These are phyloP conservation scores for Scedosporium boydii DNA, from an alignment of 2,329 filamentous ascomycete genomes.

Conservation along the genomic window DNA sequence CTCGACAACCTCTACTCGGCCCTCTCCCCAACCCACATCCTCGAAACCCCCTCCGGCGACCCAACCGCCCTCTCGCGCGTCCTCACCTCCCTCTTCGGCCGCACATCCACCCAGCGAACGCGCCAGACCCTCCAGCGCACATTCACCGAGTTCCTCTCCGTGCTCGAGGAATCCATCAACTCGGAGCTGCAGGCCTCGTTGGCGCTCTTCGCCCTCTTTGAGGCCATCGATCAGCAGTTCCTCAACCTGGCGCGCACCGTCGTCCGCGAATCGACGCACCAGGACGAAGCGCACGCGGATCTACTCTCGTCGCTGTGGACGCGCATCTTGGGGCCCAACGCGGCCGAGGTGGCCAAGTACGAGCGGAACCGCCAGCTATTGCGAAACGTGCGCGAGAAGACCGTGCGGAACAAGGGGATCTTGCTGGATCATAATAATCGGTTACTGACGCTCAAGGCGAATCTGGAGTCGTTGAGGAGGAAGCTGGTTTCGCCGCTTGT, in stretches of 20 bases:
- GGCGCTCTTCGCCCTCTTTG: conserved; percentile 79
- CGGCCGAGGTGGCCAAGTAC: conserved; percentile 72
- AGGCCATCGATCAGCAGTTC: conserved; percentile 83
- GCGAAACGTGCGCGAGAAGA: conserved; percentile 68
- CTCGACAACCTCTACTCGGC: conserved; percentile 79
- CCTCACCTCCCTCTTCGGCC: conserved; percentile 66
- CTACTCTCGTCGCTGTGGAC: conserved; percentile 81
- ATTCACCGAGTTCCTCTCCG: conserved; percentile 77
- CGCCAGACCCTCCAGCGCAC: conserved; percentile 73
- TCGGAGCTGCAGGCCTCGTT: conserved; percentile 74
- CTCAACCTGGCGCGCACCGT: conserved; percentile 79
- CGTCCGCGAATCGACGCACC: conserved; percentile 69
- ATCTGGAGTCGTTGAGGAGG: conserved; percentile 72
- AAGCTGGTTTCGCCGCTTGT: conserved; percentile 82
- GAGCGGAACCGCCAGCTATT: conserved; percentile 81
- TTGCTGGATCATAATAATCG: conserved; percentile 80
- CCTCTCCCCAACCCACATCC: conserved; percentile 53
- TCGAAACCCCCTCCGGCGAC: conserved; percentile 42
- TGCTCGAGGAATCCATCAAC: conserved; percentile 82
- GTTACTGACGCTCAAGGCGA: conserved; percentile 74
- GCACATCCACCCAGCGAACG: conserved; percentile 71
- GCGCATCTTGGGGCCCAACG: conserved; percentile 68
- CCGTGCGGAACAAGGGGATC: conserved; percentile 77
- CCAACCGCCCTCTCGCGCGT: conserved; percentile 62
- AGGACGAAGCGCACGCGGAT: conserved; percentile 73